Percentiles rank a stretch among this genome's conserved stretches.
These are phyloP conservation scores for Paecilomyces sp. DNA, from an alignment of 2,329 filamentous ascomycete species.

Conservation along the genomic window DNA sequence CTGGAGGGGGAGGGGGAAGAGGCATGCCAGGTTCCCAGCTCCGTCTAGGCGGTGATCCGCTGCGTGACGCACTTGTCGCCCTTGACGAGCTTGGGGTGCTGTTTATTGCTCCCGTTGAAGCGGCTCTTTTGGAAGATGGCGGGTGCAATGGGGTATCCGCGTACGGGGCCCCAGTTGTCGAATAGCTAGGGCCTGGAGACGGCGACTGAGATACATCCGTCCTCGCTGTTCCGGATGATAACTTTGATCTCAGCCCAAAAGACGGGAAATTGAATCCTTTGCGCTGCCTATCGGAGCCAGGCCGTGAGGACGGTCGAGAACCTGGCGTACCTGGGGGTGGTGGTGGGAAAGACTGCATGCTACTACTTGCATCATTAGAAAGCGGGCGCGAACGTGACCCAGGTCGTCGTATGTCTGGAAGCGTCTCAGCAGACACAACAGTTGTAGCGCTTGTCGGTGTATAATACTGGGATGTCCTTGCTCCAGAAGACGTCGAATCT, in stretches of 20 bases:
- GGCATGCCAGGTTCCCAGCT: constrained; percentile 41
- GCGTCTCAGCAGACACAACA: constrained; percentile 11
- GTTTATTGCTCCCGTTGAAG: constrained; percentile 37
- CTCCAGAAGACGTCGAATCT: constrained; percentile 10
- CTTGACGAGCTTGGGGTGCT: constrained; percentile 25
- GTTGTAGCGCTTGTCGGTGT: constrained; percentile 3
- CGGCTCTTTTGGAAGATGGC: constrained; percentile 37
- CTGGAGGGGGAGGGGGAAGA: constrained; percentile 40
- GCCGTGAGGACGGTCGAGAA: constrained; percentile 28
- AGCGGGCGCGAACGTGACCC: constrained; percentile 23
- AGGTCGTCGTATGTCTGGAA: constrained; percentile 17
- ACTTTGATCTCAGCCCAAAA: constrained; percentile 10
- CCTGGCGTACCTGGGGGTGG: constrained; percentile 19
- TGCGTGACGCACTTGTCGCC: constrained; percentile 25
- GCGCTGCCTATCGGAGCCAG: constrained; percentile 18
- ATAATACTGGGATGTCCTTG: constrained; percentile 11
- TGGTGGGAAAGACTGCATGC: constrained; percentile 24
- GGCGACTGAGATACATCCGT: constrained; percentile 1
- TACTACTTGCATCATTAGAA: constrained; percentile 20
- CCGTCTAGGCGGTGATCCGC: constrained; percentile 22
- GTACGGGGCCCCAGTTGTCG: constrained; percentile 9
- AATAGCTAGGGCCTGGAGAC: constrained; percentile 8
- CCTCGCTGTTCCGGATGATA: constrained; percentile 6
- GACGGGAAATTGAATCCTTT: constrained; percentile 9
- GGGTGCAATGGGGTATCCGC: constrained; percentile 20